These are phyloP conservation scores for Ilex aquifolium DNA, from an alignment of 257 asterid species.

Conservation along the genomic window DNA sequence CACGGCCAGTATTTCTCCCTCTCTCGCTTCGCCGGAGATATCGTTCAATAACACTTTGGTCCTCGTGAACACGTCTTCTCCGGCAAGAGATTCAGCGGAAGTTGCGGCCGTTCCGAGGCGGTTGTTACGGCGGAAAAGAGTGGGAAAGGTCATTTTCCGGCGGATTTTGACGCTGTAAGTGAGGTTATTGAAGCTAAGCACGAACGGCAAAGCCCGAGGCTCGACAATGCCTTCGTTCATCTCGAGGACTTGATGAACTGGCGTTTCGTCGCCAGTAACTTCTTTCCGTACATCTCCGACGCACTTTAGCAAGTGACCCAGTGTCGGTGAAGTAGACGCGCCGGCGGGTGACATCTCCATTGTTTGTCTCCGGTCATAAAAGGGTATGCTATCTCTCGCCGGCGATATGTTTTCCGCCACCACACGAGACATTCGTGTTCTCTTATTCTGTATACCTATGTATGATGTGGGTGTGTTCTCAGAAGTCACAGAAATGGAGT, in stretches of 20 bases:
- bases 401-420: conserved; percentile 25
- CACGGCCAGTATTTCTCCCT: conserved; percentile 43
- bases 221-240: conserved; percentile 27
- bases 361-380: conserved; percentile 19
- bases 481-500: too few species aligned
- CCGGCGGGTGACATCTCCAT: conserved; percentile 15
- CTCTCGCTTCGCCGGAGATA: conserved; percentile 43
- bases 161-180: conserved; percentile 45
- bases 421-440: conserved; percentile 20
- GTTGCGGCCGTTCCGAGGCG: background rate
- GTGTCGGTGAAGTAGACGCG: conserved; percentile 23
- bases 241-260: conserved; percentile 67
- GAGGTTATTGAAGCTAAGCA: conserved; percentile 50
- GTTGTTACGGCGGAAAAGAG: conserved; percentile 6
- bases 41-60: conserved; percentile 31
- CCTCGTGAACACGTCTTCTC: conserved; percentile 8
- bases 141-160: conserved; percentile 18
- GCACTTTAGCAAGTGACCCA: conserved; percentile 30
- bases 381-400: conserved; percentile 7
- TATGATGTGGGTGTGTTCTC: background rate
- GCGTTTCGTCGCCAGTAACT: conserved; percentile 66
- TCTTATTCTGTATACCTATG: background rate
- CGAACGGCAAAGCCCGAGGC: conserved; percentile 45
- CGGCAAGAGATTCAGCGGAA: conserved; percentile 10
- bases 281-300: conserved; percentile 41